phyloP scores from a whole-genome alignment of 225 moss, liverwort and hornwort genomes.

The Sphagnum tenellum region DNA sequence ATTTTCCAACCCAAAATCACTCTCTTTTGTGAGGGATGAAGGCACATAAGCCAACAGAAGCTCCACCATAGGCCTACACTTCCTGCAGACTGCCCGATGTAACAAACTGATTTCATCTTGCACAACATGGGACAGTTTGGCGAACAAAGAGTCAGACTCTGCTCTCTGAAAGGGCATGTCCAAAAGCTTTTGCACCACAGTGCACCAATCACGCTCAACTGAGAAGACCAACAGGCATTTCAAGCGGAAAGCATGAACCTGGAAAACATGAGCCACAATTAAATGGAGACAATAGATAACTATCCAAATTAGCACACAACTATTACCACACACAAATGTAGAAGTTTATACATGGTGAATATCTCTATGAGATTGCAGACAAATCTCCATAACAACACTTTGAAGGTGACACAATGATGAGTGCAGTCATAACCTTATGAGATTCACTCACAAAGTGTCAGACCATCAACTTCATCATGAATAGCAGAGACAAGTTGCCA shows the following conservation, averaged over 20 bases:
- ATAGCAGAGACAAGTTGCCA: too few species aligned
- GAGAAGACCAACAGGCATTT: slow-evolving; percentile 56
- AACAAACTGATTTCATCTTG: slow-evolving; percentile 50
- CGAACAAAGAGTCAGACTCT: slow-evolving; percentile 25
- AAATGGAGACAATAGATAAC: too few species aligned
- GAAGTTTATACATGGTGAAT: too few species aligned
- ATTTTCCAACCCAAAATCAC: slow-evolving; percentile 14
- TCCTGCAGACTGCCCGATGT: slow-evolving; percentile 78
- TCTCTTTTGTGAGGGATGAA: slow-evolving; percentile 17
- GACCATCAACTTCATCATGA: too few species aligned
- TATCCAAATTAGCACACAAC: too few species aligned
- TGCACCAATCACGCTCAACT: slow-evolving; percentile 80
- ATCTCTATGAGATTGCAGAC: too few species aligned
- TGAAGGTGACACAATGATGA: too few species aligned
- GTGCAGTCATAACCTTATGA: too few species aligned
- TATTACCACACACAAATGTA: neutral
- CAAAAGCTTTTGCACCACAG: slow-evolving; percentile 58
- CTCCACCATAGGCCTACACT: slow-evolving; percentile 60
- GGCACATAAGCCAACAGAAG: slow-evolving; percentile 59
- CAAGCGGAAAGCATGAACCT: slow-evolving; percentile 22
- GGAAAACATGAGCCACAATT: too few species aligned
- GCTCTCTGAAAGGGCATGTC: slow-evolving; percentile 55
- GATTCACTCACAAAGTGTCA: too few species aligned
- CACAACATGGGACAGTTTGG: slow-evolving; percentile 33
- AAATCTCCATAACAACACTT: too few species aligned